phyloP scores from a whole-genome alignment of 257 asterid species.

The Cordia subcordata region DNA sequence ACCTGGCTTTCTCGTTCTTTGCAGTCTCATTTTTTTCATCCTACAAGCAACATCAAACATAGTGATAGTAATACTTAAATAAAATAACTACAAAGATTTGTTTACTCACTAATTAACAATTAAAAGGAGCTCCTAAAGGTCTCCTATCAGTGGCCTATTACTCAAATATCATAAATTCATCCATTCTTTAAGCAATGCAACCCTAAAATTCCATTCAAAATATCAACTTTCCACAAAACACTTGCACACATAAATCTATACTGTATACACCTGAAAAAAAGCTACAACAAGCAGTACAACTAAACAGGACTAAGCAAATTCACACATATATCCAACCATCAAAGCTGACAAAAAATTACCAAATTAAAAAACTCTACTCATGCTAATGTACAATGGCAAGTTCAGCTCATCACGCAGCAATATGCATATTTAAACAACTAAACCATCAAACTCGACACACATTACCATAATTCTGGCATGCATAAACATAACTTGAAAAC shows the following conservation, averaged over 20 bases:
- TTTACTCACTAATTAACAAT: not conserved
- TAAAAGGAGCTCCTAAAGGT: not conserved
- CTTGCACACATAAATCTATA: no score
- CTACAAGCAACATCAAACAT: slow-evolving; percentile 28
- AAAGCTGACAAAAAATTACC: not conserved
- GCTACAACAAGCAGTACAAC: not conserved
- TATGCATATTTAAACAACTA: not conserved
- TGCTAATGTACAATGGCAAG: not conserved
- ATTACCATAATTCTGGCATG: not conserved
- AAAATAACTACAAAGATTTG: not conserved
- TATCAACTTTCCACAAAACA: not conserved
- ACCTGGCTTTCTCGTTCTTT: slow-evolving; percentile 70
- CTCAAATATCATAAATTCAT: not conserved
- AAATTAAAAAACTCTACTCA: not conserved
- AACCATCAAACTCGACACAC: not conserved
- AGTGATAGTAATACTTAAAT: not conserved
- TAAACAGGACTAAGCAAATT: no score
- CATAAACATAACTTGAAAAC: no score
- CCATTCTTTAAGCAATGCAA: no score
- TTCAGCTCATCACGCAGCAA: no score
- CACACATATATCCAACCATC: not conserved
- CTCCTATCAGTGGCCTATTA: not conserved
- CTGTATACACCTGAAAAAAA: not conserved
- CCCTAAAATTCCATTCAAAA: not conserved
- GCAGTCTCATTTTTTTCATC: slow-evolving; percentile 57